Conservation (phyloP, 371 early-diverging fungal species). For the Apophysomyces sp. region DNA sequence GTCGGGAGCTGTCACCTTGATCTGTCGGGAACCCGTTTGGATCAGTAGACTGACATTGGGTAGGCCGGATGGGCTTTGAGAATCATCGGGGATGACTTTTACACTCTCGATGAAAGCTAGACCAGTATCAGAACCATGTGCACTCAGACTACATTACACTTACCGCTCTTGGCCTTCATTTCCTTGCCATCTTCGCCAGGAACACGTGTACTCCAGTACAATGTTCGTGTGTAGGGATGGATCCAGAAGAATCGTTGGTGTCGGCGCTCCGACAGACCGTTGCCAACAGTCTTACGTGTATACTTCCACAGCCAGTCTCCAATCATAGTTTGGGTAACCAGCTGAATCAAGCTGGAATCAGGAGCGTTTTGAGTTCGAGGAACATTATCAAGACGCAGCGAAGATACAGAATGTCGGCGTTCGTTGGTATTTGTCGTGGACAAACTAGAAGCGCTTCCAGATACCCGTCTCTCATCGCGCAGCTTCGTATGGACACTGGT, state of each 20-base stretch:
- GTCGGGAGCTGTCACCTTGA: slow-evolving; percentile 64
- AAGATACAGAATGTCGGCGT: background rate
- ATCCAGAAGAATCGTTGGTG: slow-evolving; percentile 77
- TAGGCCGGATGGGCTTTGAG: slow-evolving; percentile 30
- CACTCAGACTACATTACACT: slow-evolving; percentile 1
- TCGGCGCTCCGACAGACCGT: slow-evolving; percentile 53
- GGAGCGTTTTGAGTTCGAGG: slow-evolving; percentile 12
- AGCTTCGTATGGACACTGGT: background rate
- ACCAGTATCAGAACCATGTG: background rate
- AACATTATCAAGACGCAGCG: background rate
- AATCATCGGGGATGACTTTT: slow-evolving; percentile 37
- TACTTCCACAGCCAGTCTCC: slow-evolving; percentile 74
- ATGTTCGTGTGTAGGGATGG: slow-evolving; percentile 71
- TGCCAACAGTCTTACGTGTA: slow-evolving; percentile 51
- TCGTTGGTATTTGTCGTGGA: background rate
- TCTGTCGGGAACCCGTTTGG: slow-evolving; percentile 55
- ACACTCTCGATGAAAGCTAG: slow-evolving; percentile 51
- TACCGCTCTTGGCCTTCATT: slow-evolving; percentile 46
- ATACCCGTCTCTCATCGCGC: background rate
- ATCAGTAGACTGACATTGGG: slow-evolving; percentile 58
- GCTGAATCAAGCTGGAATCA: slow-evolving; percentile 56
- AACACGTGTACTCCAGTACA: slow-evolving; percentile 70
- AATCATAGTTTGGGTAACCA: slow-evolving; percentile 75
- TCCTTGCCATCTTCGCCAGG: slow-evolving; percentile 51
- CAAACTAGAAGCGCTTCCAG: background rate